phyloP scores from a whole-genome alignment of 139 green algal species.

The Nannochloris sp. region DNA sequence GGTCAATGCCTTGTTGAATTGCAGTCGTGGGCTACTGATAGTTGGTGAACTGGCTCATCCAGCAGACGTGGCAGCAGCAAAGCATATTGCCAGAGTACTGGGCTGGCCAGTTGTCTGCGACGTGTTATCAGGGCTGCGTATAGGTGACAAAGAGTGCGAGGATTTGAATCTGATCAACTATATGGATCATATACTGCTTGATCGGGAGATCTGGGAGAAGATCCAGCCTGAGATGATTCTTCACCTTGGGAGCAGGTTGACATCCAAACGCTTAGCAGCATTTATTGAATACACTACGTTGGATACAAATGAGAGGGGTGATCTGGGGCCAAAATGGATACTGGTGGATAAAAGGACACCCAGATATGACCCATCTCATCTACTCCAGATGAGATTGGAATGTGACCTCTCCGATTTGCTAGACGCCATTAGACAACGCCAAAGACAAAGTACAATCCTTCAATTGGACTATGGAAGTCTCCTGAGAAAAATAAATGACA shows the following conservation, averaged over 20 bases:
- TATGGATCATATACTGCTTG: constrained; percentile 71
- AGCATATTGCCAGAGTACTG: constrained; percentile 40
- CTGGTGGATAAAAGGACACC: constrained; percentile 28
- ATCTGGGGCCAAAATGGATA: constrained; percentile 26
- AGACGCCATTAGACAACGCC: neutral
- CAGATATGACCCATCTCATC: constrained; percentile 71
- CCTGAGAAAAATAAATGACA: constrained; percentile 34
- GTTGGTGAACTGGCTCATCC: constrained; percentile 52
- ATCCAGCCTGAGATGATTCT: constrained; percentile 71
- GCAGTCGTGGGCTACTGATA: constrained; percentile 57
- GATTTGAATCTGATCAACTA: constrained; percentile 43
- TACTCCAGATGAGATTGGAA: constrained; percentile 4
- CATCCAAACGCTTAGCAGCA: constrained; percentile 71
- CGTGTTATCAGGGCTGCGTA: constrained; percentile 64
- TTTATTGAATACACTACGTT: constrained; percentile 70
- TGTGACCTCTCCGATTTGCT: no score
- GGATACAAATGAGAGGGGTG: neutral
- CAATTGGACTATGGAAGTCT: constrained; percentile 5
- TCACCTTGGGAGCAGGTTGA: constrained; percentile 70
- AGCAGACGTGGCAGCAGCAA: constrained; percentile 46
- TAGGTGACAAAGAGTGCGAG: constrained; percentile 24
- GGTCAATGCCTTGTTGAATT: neutral
- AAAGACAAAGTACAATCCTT: constrained; percentile 1
- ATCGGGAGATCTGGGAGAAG: constrained; percentile 29
- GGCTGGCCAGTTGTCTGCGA: constrained; percentile 84